Evolutionary conservation across 768 basidiomycete genomes (phyloP).

Genomic region (Dacryopinax spathularia): DNA sequence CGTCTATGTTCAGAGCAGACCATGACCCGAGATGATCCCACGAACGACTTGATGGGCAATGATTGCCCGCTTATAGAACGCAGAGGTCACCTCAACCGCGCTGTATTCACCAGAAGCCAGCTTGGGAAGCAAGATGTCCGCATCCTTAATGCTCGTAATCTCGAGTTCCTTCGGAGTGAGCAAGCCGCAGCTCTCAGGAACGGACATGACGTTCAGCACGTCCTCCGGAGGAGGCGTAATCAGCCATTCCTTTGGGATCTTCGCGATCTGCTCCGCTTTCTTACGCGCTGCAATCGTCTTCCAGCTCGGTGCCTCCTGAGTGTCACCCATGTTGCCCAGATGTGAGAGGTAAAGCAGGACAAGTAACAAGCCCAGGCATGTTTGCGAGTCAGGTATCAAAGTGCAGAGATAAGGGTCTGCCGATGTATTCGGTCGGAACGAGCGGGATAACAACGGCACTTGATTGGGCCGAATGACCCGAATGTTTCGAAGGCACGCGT

Average conservation of each 20-base stretch:
- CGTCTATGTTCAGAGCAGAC: not conserved
- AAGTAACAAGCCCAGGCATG: not conserved
- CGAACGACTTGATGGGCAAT: constrained; percentile 64
- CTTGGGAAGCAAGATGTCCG: constrained; percentile 37
- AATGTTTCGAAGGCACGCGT: too few species aligned
- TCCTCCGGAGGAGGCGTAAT: constrained; percentile 29
- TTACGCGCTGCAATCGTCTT: constrained; percentile 41
- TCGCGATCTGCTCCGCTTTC: constrained; percentile 35
- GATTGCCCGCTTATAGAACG: constrained; percentile 64
- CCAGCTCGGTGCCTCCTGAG: constrained; percentile 29
- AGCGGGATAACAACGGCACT: not conserved
- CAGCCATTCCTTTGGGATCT: constrained; percentile 54
- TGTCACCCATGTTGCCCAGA: not conserved
- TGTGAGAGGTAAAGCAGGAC: not conserved
- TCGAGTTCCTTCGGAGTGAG: constrained; percentile 42
- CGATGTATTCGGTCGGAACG: not conserved
- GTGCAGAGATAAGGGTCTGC: not conserved
- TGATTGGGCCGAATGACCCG: not conserved
- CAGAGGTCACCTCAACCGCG: constrained; percentile 51
- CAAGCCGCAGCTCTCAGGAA: constrained; percentile 44
- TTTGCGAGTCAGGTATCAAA: not conserved
- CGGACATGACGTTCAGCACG: constrained; percentile 33
- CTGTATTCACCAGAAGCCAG: constrained; percentile 44
- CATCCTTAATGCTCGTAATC: constrained; percentile 44
- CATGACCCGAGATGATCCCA: not conserved